These are phyloP conservation scores for Camellia oleifera DNA, from an alignment of 179 eudicot species.

Conservation along the genomic window DNA sequence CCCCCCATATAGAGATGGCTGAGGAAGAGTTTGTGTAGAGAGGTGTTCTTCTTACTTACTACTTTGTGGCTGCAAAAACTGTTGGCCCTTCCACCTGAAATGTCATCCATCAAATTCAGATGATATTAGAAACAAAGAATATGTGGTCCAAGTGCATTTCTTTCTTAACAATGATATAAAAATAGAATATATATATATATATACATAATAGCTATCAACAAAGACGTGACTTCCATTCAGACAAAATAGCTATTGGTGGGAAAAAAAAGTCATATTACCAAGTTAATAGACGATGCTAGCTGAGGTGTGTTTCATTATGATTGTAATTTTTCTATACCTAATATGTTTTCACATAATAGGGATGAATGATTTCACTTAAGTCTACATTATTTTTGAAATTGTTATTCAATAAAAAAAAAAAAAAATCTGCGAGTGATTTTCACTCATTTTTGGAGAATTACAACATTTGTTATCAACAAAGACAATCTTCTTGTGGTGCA, in stretches of 20 bases:
- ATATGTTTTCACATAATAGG: not conserved
- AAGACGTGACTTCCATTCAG: not conserved
- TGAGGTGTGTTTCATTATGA: not conserved
- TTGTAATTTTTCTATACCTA: not conserved
- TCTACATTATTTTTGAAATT: not conserved
- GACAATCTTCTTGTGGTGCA: not conserved
- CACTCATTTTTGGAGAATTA: not conserved
- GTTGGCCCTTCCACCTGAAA: conserved; percentile 81
- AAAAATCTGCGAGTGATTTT: not conserved
- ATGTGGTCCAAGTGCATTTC: not conserved
- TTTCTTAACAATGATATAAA: not conserved
- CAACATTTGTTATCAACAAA: not conserved
- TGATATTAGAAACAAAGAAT: not conserved
- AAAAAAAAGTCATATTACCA: not conserved
- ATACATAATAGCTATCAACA: no score
- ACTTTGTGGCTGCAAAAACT: conserved; percentile 61
- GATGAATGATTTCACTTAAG: not conserved
- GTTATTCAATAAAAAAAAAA: not conserved
- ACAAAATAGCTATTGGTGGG: not conserved
- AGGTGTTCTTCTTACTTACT: not conserved
- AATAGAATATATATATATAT: no score
- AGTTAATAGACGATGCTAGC: not conserved
- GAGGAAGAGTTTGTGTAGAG: not conserved
- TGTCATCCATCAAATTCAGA: conserved; percentile 13
- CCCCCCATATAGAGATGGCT: not conserved